These are phyloP conservation scores for Boletellus sp. DNA, from an alignment of 1,284 basidiomycete species.

Conservation along the genomic window DNA sequence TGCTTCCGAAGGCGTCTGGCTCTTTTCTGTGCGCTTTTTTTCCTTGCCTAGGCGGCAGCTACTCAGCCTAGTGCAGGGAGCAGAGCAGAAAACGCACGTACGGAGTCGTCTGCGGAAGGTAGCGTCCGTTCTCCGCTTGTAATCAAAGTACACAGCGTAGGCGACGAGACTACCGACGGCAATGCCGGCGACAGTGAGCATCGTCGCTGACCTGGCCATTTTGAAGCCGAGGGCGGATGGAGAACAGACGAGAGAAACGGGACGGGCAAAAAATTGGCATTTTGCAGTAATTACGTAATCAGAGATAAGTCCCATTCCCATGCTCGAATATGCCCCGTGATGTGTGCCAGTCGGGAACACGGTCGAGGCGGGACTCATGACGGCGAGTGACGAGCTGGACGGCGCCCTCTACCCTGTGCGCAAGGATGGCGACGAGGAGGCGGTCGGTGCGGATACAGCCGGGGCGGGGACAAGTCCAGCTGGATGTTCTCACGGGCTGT, in stretches of 20 bases:
- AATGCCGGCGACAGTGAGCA: constrained; percentile 64
- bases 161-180: constrained; percentile 66
- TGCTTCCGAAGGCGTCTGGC: constrained; percentile 61
- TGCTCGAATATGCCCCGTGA: not conserved
- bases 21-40: constrained; percentile 85
- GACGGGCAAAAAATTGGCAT: constrained; percentile 12
- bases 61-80: constrained; percentile 2
- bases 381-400: too few relatives aligned
- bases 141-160: constrained; percentile 93
- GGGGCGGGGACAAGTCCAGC: constrained; percentile 1
- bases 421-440: not conserved
- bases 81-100: constrained; percentile 43
- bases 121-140: constrained; percentile 85
- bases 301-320: constrained; percentile 1
- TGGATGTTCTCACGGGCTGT: constrained; percentile 23
- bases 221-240: constrained; percentile 11
- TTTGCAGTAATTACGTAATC: constrained; percentile 25
- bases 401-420: not conserved
- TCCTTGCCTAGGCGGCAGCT: constrained; percentile 65
- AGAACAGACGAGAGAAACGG: constrained; percentile 5
- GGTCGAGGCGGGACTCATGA: too few relatives aligned
- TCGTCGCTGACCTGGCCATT: constrained; percentile 43
- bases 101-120: constrained; percentile 88
- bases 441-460: constrained; percentile 11
- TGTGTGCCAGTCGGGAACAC: too few relatives aligned